Conservation (phyloP, 2,329 filamentous ascomycete species). For the Neofusicoccum umdonicola region DNA sequence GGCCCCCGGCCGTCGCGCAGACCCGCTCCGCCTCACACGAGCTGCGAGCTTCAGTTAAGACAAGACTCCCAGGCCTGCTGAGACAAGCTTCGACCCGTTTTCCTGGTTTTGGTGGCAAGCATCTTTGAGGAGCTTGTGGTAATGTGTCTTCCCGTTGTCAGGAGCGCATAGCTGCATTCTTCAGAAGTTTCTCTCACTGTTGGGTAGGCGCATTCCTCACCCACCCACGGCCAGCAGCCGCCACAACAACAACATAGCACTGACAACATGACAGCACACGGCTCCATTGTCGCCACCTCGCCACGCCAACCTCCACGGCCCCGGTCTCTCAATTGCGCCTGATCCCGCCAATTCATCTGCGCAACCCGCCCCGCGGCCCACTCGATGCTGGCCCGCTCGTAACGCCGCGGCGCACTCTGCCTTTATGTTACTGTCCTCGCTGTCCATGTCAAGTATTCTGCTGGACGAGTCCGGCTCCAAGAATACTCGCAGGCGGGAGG, state of each 20-base stretch:
- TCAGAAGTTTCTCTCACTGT: constrained; percentile 1
- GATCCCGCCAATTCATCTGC: background rate
- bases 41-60: background rate
- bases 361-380: background rate
- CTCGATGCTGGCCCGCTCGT: constrained; percentile 5
- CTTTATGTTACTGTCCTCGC: constrained; percentile 13
- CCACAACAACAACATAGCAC: constrained; percentile 10
- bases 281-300: background rate
- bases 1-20: background rate
- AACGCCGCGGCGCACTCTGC: background rate
- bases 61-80: background rate
- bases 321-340: background rate
- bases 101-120: background rate
- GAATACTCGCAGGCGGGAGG: constrained; percentile 5
- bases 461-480: constrained; percentile 3
- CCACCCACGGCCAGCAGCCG: background rate
- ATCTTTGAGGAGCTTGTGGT: background rate
- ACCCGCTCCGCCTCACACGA: background rate
- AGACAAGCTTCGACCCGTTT: background rate
- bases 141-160: constrained; percentile 16
- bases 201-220: constrained; percentile 19
- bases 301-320: background rate
- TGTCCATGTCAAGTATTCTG: constrained; percentile 5
- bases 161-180: constrained; percentile 18
- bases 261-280: constrained; percentile 8